Conservation (phyloP, 2,329 filamentous ascomycete genomes). For the Aspergillus fumigatus region DNA sequence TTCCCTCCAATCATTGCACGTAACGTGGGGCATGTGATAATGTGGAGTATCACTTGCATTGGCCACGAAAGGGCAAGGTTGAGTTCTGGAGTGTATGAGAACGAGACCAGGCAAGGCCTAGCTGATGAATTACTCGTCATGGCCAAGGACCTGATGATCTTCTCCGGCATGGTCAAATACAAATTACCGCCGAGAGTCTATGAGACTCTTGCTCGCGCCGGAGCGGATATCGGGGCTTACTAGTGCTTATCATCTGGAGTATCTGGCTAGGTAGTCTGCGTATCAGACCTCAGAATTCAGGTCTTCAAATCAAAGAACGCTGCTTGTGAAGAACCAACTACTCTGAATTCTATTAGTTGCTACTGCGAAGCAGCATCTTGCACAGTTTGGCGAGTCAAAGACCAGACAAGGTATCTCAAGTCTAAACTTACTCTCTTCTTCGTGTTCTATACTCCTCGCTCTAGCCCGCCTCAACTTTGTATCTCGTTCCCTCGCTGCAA, state of each 20-base stretch:
- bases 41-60: constrained; percentile 90
- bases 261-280: not conserved
- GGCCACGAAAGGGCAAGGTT: constrained; percentile 71
- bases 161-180: constrained; percentile 88
- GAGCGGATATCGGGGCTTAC: constrained; percentile 56
- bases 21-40: constrained; percentile 83
- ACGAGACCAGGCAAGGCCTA: constrained; percentile 44
- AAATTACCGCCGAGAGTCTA: constrained; percentile 82
- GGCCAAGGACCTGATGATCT: constrained; percentile 86
- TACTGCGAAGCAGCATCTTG: not conserved
- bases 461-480: not conserved
- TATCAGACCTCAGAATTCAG: not conserved
- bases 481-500: not conserved
- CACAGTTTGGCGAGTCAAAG: not conserved
- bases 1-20: constrained; percentile 77
- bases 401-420: not conserved
- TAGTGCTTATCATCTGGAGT: constrained; percentile 11
- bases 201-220: constrained; percentile 79
- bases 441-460: not conserved
- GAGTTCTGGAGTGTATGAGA: constrained; percentile 65
- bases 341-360: not conserved
- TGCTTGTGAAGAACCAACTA: not conserved
- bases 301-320: not conserved
- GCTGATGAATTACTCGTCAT: constrained; percentile 70
- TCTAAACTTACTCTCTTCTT: not conserved